These are phyloP conservation scores for Aspergillus nomiae DNA, from an alignment of 2,329 filamentous ascomycete genomes.

Conservation along the genomic window DNA sequence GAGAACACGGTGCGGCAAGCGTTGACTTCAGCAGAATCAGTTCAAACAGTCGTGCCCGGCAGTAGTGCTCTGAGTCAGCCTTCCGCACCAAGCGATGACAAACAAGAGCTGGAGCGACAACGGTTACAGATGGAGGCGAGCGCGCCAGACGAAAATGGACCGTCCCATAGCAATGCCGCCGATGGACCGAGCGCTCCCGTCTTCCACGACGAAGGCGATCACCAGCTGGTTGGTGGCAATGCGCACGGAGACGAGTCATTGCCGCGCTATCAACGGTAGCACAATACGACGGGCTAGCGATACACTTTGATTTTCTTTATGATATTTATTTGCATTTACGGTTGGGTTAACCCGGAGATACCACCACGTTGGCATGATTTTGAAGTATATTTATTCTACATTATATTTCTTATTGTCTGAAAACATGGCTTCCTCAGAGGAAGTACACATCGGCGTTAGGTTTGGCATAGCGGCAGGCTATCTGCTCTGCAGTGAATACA, in stretches of 20 bases:
- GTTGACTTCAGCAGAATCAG: slow-evolving; percentile 32
- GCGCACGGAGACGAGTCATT: slow-evolving; percentile 43
- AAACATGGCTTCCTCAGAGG: not conserved
- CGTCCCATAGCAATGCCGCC: slow-evolving; percentile 8
- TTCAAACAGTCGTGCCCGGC: slow-evolving; percentile 34
- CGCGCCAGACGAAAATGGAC: slow-evolving; percentile 50
- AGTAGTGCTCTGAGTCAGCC: slow-evolving; percentile 39
- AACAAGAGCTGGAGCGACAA: slow-evolving; percentile 72
- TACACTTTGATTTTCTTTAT: slow-evolving; percentile 28
- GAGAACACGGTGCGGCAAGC: slow-evolving; percentile 23
- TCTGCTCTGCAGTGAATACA: not conserved
- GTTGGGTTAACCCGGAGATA: slow-evolving; percentile 35
- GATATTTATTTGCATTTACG: slow-evolving; percentile 19
- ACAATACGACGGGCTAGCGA: slow-evolving; percentile 1
- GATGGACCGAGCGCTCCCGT: slow-evolving; percentile 59
- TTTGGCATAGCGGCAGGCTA: not conserved
- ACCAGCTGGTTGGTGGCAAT: slow-evolving; percentile 45
- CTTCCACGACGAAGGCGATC: slow-evolving; percentile 61
- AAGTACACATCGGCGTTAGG: slow-evolving; percentile 3
- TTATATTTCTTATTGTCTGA: slow-evolving; percentile 7
- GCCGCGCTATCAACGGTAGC: slow-evolving; percentile 47
- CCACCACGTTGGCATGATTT: slow-evolving; percentile 24
- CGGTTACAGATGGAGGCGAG: slow-evolving; percentile 66
- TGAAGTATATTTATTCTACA: slow-evolving; percentile 14
- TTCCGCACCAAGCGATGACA: slow-evolving; percentile 62